phyloP scores from a whole-genome alignment of 2,329 filamentous ascomycete genomes.

The Cercospora berteroae region DNA sequence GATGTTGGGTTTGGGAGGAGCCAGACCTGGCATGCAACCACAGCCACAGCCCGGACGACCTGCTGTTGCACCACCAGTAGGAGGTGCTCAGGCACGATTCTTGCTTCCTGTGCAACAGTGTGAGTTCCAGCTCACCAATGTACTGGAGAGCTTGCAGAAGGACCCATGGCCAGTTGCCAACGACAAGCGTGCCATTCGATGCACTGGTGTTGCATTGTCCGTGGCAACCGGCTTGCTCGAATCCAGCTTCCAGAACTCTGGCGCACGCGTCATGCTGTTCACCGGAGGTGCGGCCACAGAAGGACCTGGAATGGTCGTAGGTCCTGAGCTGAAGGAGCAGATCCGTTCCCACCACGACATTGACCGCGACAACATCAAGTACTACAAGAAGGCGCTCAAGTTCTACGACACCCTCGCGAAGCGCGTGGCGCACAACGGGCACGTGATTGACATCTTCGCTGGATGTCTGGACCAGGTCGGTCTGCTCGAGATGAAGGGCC shows the following conservation, averaged over 20 bases:
- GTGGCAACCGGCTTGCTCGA: conserved; percentile 91
- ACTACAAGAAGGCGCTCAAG: conserved; percentile 99
- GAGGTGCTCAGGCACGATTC: conserved; percentile 84
- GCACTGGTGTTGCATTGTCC: conserved; percentile 93
- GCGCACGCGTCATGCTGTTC: conserved; percentile 95
- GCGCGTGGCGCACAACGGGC: conserved; percentile 90
- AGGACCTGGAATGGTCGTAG: conserved; percentile 94
- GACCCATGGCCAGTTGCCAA: conserved; percentile 97
- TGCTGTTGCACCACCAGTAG: conserved; percentile 61
- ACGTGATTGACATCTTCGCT: conserved; percentile 96
- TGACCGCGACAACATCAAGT: conserved; percentile 97
- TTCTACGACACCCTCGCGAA: conserved; percentile 96
- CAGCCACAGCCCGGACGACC: conserved; percentile 70
- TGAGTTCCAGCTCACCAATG: conserved; percentile 96
- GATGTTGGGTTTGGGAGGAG: conserved; percentile 78
- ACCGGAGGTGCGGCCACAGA: conserved; percentile 92
- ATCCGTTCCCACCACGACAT: conserved; percentile 99
- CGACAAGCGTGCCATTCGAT: conserved; percentile 84
- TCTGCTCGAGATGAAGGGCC: conserved; percentile 94
- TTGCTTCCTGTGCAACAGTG: conserved; percentile 91
- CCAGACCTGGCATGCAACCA: conserved; percentile 70
- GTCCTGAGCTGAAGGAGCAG: conserved; percentile 89
- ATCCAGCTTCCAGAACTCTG: conserved; percentile 91
- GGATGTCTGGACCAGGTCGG: conserved; percentile 97
- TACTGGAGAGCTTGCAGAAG: conserved; percentile 89